Base-by-base conservation (phyloP, 805 yeast species). In the Candida piceae region DNA sequence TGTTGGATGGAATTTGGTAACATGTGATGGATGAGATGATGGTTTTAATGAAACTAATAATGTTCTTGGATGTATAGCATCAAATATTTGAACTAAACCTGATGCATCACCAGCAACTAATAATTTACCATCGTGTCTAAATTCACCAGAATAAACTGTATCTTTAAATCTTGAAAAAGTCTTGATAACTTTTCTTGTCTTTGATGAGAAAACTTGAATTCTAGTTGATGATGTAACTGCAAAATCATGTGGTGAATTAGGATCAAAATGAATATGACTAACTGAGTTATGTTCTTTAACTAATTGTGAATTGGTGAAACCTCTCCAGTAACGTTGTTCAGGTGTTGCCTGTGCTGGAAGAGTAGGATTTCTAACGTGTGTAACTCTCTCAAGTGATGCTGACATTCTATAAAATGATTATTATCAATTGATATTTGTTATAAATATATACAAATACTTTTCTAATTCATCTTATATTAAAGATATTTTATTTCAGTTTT, bases 91-190 rank as follows among this genome's bases (percentile, higher is more conserved):
- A 11, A 93, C 95, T 39, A 86, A 59, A 15, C 98, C 98, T 3
- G 93, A 78, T 11, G 95, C 96, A 64, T 93, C 98, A 52, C 96
- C 94, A 4, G 97, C 97, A 16, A 84, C 94, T 20, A 93, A 60
- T 31, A 93, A 71, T 56, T 86, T 84, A 38, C 98, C 98, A 57
- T 93, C 98, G 39, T 74, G 74, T 53, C 97, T 74, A 60, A 80
- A 90, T 58, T 88, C 95, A 31, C 96, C 97, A 22, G 87, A 76
- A 56, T 85, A 87, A 0, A 88, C 98, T 0, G 89, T 80, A 52
- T 90, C 97, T 56, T 85, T 88, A 63, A 93, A 93, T 45, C 97
- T 64, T 4, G 80, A 72, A 48, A 88, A 84, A 0, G 96, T 88
- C 63, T 86, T 86, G 27, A 78, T 69, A 4, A 89, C 96, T 55